These are phyloP conservation scores for Larix sibirica DNA, from an alignment of 83 land plant species.

Conservation along the genomic window DNA sequence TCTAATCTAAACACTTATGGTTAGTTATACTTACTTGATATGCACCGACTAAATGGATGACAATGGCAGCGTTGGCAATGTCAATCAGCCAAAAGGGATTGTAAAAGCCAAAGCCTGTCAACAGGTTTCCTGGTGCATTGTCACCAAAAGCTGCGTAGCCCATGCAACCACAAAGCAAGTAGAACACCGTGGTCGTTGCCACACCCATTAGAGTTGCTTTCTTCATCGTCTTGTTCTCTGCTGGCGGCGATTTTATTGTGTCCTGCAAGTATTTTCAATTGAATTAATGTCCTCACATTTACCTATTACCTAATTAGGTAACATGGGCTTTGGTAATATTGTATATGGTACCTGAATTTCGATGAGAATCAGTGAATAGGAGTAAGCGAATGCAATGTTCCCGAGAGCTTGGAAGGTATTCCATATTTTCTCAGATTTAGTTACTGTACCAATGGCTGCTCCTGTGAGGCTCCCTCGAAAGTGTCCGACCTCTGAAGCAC, in stretches of 20 bases:
- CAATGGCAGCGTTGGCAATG: slow-evolving; percentile 34
- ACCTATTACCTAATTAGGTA: not conserved
- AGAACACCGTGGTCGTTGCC: slow-evolving; percentile 24
- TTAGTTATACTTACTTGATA: slow-evolving; percentile 21
- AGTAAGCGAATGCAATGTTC: slow-evolving; percentile 52
- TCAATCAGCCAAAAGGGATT: slow-evolving; percentile 40
- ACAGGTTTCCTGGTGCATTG: slow-evolving; percentile 34
- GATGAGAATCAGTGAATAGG: slow-evolving; percentile 38
- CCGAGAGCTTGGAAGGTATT: slow-evolving; percentile 48
- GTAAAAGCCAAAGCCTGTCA: slow-evolving; percentile 36
- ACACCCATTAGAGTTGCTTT: slow-evolving; percentile 25
- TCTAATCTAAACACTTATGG: too few species aligned
- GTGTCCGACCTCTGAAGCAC: slow-evolving; percentile 18
- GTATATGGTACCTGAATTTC: slow-evolving; percentile 44
- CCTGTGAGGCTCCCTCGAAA: slow-evolving; percentile 22
- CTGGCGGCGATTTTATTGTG: slow-evolving; percentile 31
- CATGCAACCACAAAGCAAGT: slow-evolving; percentile 31
- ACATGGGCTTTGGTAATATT: not conserved
- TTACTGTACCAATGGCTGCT: not conserved
- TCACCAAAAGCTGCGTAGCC: slow-evolving; percentile 40
- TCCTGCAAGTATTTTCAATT: slow-evolving; percentile 8
- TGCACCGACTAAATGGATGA: slow-evolving; percentile 36
- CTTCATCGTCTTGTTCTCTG: slow-evolving; percentile 43
- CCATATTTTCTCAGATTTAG: slow-evolving; percentile 30
- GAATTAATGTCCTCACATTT: too few species aligned